phyloP scores from a whole-genome alignment of 768 basidiomycete genomes.

The Podaxis rugospora region DNA sequence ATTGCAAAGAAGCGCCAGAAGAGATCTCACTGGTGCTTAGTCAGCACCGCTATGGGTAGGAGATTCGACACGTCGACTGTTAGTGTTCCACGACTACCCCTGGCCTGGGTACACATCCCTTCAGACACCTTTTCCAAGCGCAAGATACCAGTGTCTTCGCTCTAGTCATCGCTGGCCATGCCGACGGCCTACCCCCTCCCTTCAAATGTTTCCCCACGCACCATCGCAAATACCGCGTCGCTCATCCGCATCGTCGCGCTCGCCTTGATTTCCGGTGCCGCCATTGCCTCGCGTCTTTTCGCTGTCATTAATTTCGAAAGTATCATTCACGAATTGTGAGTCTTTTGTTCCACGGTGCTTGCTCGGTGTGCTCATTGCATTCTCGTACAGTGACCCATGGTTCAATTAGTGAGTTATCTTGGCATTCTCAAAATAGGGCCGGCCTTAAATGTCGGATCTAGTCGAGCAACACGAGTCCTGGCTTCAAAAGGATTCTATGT shows the following conservation, averaged over 20 bases:
- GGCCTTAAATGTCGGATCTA: slow-evolving; percentile 28
- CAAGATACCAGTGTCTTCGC: slow-evolving; percentile 1
- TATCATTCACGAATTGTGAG: slow-evolving; percentile 99
- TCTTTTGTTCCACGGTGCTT: slow-evolving; percentile 15
- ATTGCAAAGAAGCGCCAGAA: background rate
- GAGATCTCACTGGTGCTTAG: slow-evolving; percentile 16
- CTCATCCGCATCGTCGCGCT: slow-evolving; percentile 89
- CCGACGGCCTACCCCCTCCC: slow-evolving; percentile 72
- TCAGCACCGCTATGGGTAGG: slow-evolving; percentile 19
- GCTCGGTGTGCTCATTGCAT: slow-evolving; percentile 12
- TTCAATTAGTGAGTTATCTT: slow-evolving; percentile 86
- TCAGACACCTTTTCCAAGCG: background rate
- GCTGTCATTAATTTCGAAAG: slow-evolving; percentile 98
- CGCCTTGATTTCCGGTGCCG: slow-evolving; percentile 86
- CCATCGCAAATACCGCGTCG: slow-evolving; percentile 84
- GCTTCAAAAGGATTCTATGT: slow-evolving; percentile 96
- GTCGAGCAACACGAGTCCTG: slow-evolving; percentile 89
- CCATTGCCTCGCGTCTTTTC: slow-evolving; percentile 93
- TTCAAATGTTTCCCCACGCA: slow-evolving; percentile 60
- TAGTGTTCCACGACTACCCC: background rate
- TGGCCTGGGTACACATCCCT: background rate
- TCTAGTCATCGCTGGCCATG: slow-evolving; percentile 46
- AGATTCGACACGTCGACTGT: slow-evolving; percentile 28
- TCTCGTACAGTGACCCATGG: slow-evolving; percentile 75
- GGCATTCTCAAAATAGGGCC: slow-evolving; percentile 12